Evolutionary conservation across 129 eudicot genomes (phyloP).

Genomic region (Escallonia rubra): DNA sequence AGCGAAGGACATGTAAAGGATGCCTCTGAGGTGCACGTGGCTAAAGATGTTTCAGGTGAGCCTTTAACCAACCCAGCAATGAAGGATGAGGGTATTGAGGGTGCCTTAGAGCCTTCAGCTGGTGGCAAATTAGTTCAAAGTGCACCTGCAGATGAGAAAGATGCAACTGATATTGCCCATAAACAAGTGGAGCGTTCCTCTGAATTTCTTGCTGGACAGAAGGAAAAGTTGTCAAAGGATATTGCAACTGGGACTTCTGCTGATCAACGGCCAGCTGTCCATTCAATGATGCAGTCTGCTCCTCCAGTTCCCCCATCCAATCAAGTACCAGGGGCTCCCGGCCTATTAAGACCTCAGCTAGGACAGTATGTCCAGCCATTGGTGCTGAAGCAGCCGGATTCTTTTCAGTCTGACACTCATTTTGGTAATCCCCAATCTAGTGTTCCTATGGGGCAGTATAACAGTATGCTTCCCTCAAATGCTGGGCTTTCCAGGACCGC

Average conservation of each 20-base stretch:
- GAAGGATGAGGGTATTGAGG: slow-evolving; percentile 23
- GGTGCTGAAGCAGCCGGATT: slow-evolving; percentile 27
- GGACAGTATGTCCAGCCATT: slow-evolving; percentile 37
- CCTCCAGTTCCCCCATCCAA: slow-evolving; percentile 23
- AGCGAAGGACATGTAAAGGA: slow-evolving; percentile 25
- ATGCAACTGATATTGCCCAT: slow-evolving; percentile 7
- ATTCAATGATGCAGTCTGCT: slow-evolving; percentile 15
- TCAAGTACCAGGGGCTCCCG: slow-evolving; percentile 35
- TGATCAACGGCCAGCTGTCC: slow-evolving; percentile 34
- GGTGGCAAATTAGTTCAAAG: slow-evolving; percentile 16
- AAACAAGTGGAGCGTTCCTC: slow-evolving; percentile 17
- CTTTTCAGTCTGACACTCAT: slow-evolving; percentile 22
- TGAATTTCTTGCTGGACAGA: slow-evolving; percentile 18
- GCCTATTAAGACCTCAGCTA: slow-evolving; percentile 35
- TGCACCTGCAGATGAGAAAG: slow-evolving; percentile 13
- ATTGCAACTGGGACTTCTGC: slow-evolving; percentile 31
- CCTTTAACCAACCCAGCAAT: slow-evolving; percentile 21
- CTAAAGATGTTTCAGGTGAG: slow-evolving; percentile 28
- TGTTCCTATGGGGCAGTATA: slow-evolving; percentile 20
- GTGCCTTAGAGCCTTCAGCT: slow-evolving; percentile 18
- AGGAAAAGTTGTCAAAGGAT: slow-evolving; percentile 16
- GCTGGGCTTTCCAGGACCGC: slow-evolving; percentile 23
- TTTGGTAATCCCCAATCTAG: slow-evolving; percentile 21
- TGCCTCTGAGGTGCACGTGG: slow-evolving; percentile 27
- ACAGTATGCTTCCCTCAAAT: slow-evolving; percentile 19